These are phyloP conservation scores for Mortierella polycephala DNA, from an alignment of 371 early-diverging fungal species.

Conservation along the genomic window DNA sequence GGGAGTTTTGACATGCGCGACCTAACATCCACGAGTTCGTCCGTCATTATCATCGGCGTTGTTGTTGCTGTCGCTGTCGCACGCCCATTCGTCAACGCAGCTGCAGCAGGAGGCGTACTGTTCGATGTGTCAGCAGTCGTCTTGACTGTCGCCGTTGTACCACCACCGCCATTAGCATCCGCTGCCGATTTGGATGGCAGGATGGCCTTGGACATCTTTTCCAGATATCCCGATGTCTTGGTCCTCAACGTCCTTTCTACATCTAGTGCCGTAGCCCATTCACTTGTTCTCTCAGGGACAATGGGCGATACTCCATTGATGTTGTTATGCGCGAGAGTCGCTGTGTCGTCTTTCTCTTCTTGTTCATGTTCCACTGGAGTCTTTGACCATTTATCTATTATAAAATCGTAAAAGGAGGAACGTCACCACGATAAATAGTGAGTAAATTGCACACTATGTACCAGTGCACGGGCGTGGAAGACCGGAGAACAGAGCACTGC, in stretches of 20 bases:
- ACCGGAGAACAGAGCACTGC: background rate
- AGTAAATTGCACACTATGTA: background rate
- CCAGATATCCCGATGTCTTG: constrained; percentile 43
- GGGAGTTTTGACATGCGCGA: constrained; percentile 19
- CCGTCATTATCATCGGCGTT: background rate
- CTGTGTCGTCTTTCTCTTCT: constrained; percentile 12
- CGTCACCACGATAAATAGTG: background rate
- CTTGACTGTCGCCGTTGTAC: background rate
- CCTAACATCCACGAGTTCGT: background rate
- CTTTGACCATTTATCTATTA: constrained; percentile 51
- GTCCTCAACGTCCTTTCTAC: constrained; percentile 19
- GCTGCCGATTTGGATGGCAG: constrained; percentile 10
- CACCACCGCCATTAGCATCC: background rate
- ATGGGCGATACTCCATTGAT: constrained; percentile 3
- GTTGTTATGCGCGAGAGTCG: background rate
- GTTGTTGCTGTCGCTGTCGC: background rate
- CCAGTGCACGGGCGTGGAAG: too few species aligned
- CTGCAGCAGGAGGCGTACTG: background rate
- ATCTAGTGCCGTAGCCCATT: constrained; percentile 9
- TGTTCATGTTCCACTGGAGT: constrained; percentile 31
- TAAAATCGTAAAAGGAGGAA: background rate
- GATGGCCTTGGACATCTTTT: constrained; percentile 50
- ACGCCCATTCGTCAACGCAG: background rate
- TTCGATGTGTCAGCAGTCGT: background rate
- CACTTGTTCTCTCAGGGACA: constrained; percentile 25